Conservation (phyloP, 176 grass and related monocot species). For the Miscanthus lutarioriparius region DNA sequence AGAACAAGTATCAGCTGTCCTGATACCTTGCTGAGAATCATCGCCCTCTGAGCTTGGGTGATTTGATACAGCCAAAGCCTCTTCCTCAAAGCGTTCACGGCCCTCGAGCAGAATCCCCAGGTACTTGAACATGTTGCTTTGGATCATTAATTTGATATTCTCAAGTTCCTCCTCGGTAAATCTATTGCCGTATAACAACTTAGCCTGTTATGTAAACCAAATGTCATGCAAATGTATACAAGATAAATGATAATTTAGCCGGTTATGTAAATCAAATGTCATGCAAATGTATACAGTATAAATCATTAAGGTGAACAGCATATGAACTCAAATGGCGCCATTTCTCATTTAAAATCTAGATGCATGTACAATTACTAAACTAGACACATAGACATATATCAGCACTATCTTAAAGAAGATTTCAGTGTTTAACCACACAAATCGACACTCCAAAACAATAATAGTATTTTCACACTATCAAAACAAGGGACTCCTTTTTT, state of each 20-base stretch:
- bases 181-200: slow-evolving; percentile 72
- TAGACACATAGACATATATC: slow-evolving; percentile 4
- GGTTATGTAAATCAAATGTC: slow-evolving; percentile 25
- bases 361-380: slow-evolving; percentile 6
- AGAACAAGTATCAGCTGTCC: slow-evolving; percentile 11
- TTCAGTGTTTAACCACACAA: neutral
- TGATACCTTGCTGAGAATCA: slow-evolving; percentile 48
- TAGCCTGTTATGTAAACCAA: slow-evolving; percentile 58
- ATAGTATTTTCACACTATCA: slow-evolving; percentile 16
- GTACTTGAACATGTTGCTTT: slow-evolving; percentile 98
- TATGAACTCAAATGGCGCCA: neutral
- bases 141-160: slow-evolving; percentile 90
- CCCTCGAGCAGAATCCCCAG: slow-evolving; percentile 89
- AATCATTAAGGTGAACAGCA: too few species aligned
- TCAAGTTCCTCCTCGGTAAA: slow-evolving; percentile 87
- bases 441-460: neutral
- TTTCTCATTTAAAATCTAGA: slow-evolving; percentile 14
- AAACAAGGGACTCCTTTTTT: neutral
- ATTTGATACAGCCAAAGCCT: slow-evolving; percentile 55
- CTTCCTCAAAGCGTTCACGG: slow-evolving; percentile 96
- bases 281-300: too few species aligned
- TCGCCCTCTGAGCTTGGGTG: slow-evolving; percentile 37
- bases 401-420: slow-evolving; percentile 6
- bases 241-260: slow-evolving; percentile 23
- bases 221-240: slow-evolving; percentile 21